Conservation (phyloP, 1,139 yeast species). For the Yamadazyma atlantica region DNA sequence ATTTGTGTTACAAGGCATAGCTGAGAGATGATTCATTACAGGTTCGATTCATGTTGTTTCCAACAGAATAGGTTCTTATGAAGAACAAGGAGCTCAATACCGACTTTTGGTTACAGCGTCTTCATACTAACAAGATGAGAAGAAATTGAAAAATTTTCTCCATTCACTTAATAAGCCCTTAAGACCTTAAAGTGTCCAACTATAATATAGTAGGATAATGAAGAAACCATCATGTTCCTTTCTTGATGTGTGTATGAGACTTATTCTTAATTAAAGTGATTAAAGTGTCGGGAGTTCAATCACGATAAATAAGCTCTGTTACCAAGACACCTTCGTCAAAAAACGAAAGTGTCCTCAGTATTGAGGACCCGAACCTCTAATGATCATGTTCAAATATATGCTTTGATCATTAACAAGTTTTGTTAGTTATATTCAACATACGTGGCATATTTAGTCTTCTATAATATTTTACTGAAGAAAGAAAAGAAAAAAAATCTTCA, state of each 20-base stretch:
- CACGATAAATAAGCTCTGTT: conserved; percentile 42
- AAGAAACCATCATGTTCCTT: no score
- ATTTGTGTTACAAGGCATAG: no score
- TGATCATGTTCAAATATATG: neutral
- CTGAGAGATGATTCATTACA: neutral
- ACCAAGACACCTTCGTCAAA: conserved; percentile 14
- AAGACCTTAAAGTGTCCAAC: no score
- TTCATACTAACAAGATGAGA: neutral
- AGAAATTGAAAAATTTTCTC: no score
- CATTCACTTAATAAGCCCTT: no score
- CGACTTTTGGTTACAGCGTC: no score
- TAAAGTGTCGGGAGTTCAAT: conserved; percentile 91
- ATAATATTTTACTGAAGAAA: conserved; percentile 14
- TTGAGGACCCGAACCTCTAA: conserved; percentile 78
- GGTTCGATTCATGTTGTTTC: no score
- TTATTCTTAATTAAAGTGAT: conserved; percentile 37
- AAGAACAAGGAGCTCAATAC: neutral
- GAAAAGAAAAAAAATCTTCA: conserved; percentile 7
- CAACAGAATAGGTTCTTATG: no score
- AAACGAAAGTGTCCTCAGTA: conserved; percentile 6
- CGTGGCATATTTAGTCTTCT: conserved; percentile 49
- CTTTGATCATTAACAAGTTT: neutral
- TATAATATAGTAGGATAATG: no score
- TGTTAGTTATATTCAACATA: conserved; percentile 31
- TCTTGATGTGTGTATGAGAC: conserved; percentile 8